A percentile compares a stretch with the other conserved stretches of the same genome.
Conservation (phyloP, 768 basidiomycete species). For the Goffeauzyma gilvescens region DNA sequence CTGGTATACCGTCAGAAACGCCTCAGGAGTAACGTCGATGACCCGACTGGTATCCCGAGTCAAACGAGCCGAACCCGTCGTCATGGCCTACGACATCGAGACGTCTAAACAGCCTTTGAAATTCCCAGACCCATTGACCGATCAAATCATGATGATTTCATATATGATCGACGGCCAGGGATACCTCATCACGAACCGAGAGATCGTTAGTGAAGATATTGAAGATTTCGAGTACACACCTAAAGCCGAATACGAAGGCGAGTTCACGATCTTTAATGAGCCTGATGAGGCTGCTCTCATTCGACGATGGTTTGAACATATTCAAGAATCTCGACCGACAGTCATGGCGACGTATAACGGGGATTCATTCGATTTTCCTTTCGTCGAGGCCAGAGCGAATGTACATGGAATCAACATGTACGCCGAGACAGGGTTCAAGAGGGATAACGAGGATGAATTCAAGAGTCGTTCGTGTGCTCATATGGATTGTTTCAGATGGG, state of each 20-base stretch:
- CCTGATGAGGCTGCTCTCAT: conserved; percentile 71
- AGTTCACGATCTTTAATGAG: conserved; percentile 89
- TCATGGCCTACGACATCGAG: conserved; percentile 98
- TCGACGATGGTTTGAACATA: conserved; percentile 75
- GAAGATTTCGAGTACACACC: conserved; percentile 98
- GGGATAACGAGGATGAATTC: conserved; percentile 83
- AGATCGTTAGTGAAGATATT: conserved; percentile 92
- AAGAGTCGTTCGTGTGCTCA: conserved; percentile 82
- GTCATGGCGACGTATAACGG: conserved; percentile 98
- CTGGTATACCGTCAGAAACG: conserved; percentile 85
- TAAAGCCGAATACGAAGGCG: conserved; percentile 91
- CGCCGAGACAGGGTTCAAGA: conserved; percentile 76
- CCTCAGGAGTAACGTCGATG: conserved; percentile 58
- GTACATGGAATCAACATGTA: conserved; percentile 92
- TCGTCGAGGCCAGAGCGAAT: conserved; percentile 66
- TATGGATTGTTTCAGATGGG: conserved; percentile 98
- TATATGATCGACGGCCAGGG: conserved; percentile 95
- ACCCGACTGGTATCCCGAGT: conserved; percentile 59
- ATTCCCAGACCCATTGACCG: conserved; percentile 84
- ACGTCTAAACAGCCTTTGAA: conserved; percentile 99
- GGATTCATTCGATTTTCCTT: conserved; percentile 98
- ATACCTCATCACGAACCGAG: conserved; percentile 89
- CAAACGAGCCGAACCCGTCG: conserved; percentile 95
- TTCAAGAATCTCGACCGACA: conserved; percentile 81
- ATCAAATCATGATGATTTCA: conserved; percentile 99